Evolutionary conservation across 345 rosid species (phyloP), one percentile per base, ranked within the genome.

Genomic region (Tarenaya hassleriana): DNA sequence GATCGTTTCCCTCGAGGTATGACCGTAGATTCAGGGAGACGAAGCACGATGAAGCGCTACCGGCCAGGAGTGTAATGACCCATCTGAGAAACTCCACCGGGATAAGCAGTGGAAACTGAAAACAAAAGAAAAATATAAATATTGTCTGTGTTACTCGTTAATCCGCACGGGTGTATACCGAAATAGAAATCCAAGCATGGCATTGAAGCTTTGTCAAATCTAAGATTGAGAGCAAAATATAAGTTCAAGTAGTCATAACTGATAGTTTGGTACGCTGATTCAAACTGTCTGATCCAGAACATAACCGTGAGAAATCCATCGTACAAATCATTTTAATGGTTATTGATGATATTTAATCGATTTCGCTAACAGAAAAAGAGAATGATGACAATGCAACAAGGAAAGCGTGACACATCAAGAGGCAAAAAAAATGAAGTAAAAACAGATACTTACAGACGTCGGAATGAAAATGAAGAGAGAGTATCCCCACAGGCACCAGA

Each of bases 401-500:
- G 14, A 9, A n/a, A n/a, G n/a, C n/a, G 33, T 4, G 32, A 11
- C 1, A 42, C 34, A 12, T 16, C 0, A 5, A 7, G 8, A 34
- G 12, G 51, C 43, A 61, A 31, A 10, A 14, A 47, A 8, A 49
- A 13, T 6, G 7, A 50, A 38, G 7, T 10, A 24, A 24, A 24
- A 62, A 47, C 11, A 27, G 40, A 71, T 42, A 52, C 95, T 83
- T 80, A 92, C 98, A 15, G 86, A 69, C 65, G 69, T 67, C n/a
- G 62, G 77, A 55, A 88, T 32, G 47, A 88, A 88, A 47, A 88
- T 69, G 72, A 66, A 69, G 67, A 88, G 88, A 55, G 98, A 92
- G 70, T 92, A 88, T 33, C 98, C 98, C 98, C 98, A 85, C 78
- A 92, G 68, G 79, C 98, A 83, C 95, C 95, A 88, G 71, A 85